Evolutionary conservation across 2,329 filamentous ascomycete species (phyloP), one percentile per base, ranked within the genome.

Genomic region (Cryphonectria japonica): DNA sequence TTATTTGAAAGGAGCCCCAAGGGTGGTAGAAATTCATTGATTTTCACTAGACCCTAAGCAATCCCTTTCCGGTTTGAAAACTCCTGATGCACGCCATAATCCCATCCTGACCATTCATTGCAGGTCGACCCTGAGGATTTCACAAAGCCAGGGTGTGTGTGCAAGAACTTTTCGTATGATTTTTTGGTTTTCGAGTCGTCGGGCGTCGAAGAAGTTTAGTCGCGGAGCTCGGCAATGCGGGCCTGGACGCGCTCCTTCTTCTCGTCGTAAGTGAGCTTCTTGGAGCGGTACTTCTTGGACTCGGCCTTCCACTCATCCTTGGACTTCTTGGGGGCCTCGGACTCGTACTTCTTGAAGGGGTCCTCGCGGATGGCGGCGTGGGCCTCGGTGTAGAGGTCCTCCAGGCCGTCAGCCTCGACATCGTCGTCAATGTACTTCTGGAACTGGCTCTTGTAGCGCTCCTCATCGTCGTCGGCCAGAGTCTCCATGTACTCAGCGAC

Each of bases 401-500:
- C 96, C 73, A 99, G 90, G 79, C 93, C 94, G 80, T 98, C 96
- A 75, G 96, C 95, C 88, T 98, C 95, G 77, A 99, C 85, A 79
- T 97, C 96, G 82, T 97, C 94, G 77, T 99, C 95, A 78, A 97
- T 92, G 90, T 99, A 99, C 86, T 96, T 92, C 84, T 91, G 88
- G 92, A 99, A 99, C 89, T 99, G 96, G 79, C 90, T 91, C 90
- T 95, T 95, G 93, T 94, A 99, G 83, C 96, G 95, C 91, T 99
- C 96, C 93, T 99, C 96, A 82, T 99, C 96, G 83, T 99, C 96
- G 80, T 99, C 96, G 86, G 96, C 96, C 76, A 99, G 93, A 72
- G 92, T 96, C 92, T 99, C 96, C 96, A 99, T 99, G 92, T 99
- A 99, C 91, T 99, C 96, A 78, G 95, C 95, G 76, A 99, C 93